Evolutionary conservation across 305 asterid genomes (phyloP).

Genomic region (Fraxinus paxiana): DNA sequence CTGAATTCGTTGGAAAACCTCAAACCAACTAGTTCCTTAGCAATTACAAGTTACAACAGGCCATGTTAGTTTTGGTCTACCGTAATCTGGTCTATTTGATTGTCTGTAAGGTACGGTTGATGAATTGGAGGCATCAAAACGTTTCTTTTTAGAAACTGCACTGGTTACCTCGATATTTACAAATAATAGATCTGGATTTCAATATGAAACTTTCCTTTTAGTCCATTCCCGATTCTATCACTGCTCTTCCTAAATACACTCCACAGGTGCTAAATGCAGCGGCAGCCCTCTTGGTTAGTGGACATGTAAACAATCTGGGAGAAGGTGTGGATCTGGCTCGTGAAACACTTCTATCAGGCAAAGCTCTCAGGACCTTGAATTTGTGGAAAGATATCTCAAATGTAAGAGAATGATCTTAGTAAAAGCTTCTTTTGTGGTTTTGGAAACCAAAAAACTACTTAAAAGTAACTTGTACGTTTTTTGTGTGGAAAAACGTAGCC

Average conservation of each 20-base stretch:
- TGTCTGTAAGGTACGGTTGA: background rate
- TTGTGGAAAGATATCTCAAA: conserved; percentile 61
- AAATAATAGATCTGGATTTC: background rate
- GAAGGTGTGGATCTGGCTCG: conserved; percentile 76
- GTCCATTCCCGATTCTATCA: background rate
- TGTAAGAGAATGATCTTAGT: conserved; percentile 33
- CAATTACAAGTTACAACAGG: background rate
- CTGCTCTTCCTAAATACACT: conserved; percentile 4
- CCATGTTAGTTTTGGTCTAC: background rate
- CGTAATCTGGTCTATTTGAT: background rate
- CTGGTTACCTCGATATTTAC: background rate
- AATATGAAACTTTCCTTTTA: background rate
- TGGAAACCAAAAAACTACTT: background rate
- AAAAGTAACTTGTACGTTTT: background rate
- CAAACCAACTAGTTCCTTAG: background rate
- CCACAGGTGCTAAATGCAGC: conserved; percentile 75
- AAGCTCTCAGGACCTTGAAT: conserved; percentile 66
- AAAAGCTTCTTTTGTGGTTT: background rate
- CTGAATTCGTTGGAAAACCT: background rate
- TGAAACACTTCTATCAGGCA: conserved; percentile 55
- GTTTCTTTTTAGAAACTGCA: background rate
- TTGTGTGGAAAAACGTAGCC: background rate
- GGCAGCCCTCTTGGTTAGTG: conserved; percentile 79
- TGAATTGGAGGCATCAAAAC: background rate
- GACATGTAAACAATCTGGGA: conserved; percentile 47